These are phyloP conservation scores for Hansenula lynferdii DNA, from an alignment of 1,139 yeast genomes.

Conservation along the genomic window DNA sequence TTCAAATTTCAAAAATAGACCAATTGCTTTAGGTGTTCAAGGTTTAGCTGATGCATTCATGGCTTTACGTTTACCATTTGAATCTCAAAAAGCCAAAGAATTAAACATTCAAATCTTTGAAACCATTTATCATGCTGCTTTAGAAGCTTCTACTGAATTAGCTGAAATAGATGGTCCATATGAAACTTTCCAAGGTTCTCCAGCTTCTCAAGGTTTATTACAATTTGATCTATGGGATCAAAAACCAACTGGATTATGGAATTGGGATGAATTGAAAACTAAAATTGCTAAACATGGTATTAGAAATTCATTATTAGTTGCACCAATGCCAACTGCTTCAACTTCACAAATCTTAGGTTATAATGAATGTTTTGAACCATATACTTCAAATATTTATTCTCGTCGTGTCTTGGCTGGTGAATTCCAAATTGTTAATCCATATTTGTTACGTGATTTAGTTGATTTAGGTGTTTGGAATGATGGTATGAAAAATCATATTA, in stretches of 20 bases:
- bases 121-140: slow-evolving; percentile 84
- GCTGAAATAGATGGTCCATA: slow-evolving; percentile 65
- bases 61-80: slow-evolving; percentile 74
- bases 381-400: slow-evolving; percentile 81
- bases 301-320: slow-evolving; percentile 78
- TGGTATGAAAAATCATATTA: slow-evolving; percentile 73
- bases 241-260: slow-evolving; percentile 56
- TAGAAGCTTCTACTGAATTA: slow-evolving; percentile 74
- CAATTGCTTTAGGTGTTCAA: slow-evolving; percentile 86
- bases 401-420: slow-evolving; percentile 88
- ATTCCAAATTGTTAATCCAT: slow-evolving; percentile 83
- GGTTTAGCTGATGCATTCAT: slow-evolving; percentile 87
- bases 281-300: slow-evolving; percentile 60
- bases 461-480: slow-evolving; percentile 83
- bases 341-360: slow-evolving; percentile 87
- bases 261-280: slow-evolving; percentile 70
- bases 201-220: slow-evolving; percentile 72
- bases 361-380: slow-evolving; percentile 91
- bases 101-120: slow-evolving; percentile 81
- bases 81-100: slow-evolving; percentile 63
- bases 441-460: slow-evolving; percentile 72
- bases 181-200: slow-evolving; percentile 68
- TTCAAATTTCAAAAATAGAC: slow-evolving; percentile 76
- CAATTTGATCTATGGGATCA: slow-evolving; percentile 82
- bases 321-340: slow-evolving; percentile 95